Evolutionary conservation across 2,329 filamentous ascomycete species (phyloP).

Genomic region (Coniella lustricola): DNA sequence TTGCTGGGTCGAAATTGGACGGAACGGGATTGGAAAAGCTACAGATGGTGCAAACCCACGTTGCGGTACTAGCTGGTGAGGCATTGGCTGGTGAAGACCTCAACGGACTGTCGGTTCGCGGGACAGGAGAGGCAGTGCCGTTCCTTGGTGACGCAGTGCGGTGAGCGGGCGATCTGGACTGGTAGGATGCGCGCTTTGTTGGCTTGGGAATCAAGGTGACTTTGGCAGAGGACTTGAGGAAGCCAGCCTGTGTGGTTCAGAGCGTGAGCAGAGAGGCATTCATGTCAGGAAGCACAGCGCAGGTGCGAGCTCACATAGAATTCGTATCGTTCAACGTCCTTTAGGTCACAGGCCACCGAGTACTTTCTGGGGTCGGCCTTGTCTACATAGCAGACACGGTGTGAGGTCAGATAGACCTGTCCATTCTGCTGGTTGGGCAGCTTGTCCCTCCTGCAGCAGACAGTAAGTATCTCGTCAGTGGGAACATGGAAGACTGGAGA

Average conservation of each 20-base stretch:
- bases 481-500: too few species aligned
- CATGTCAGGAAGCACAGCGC: neutral
- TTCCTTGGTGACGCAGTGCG: slow-evolving; percentile 37
- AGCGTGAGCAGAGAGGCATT: slow-evolving; percentile 19
- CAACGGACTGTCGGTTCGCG: slow-evolving; percentile 35
- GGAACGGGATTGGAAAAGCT: slow-evolving; percentile 90
- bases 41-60: slow-evolving; percentile 95
- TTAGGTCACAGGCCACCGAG: slow-evolving; percentile 79
- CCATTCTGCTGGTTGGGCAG: slow-evolving; percentile 90
- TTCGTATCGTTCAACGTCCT: slow-evolving; percentile 84
- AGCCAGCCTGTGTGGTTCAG: slow-evolving; percentile 58
- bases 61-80: slow-evolving; percentile 53
- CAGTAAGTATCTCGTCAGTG: neutral
- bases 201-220: slow-evolving; percentile 83
- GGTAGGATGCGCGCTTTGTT: slow-evolving; percentile 55
- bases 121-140: slow-evolving; percentile 39
- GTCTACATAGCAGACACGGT: slow-evolving; percentile 92
- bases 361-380: slow-evolving; percentile 76
- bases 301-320: slow-evolving; percentile 60
- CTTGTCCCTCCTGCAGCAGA: slow-evolving; percentile 72
- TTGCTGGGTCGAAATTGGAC: slow-evolving; percentile 83
- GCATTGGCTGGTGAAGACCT: slow-evolving; percentile 38
- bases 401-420: slow-evolving; percentile 92
- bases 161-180: slow-evolving; percentile 44
- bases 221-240: slow-evolving; percentile 91